Base-by-base conservation (phyloP, 164 flowering plant species). In the Vitis labrusca region DNA sequence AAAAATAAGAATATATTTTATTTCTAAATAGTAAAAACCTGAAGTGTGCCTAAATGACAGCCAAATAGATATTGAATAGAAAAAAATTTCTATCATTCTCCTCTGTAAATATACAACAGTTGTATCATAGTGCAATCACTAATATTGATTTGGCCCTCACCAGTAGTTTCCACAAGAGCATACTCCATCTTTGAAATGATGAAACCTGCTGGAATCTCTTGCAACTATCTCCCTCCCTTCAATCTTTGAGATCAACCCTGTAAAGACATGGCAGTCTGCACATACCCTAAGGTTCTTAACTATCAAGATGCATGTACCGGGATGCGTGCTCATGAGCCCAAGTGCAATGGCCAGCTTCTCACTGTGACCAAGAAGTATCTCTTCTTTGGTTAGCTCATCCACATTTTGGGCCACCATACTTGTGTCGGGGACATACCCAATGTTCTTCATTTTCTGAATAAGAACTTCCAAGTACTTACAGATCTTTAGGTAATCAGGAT, bases 271-370 rank as follows among this genome's bases (percentile, higher is more conserved):
- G 57, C 86, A 83, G 64, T 83, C 86, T 23, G 58, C 49, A 69
- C 86, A 83, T 16, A 82, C 75, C 73, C 85, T 71, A 23, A 80
- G 83, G 70, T 85, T 83, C 83, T 83, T 85, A 50, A 80, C 81
- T 11, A 85, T 70, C 17, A 72, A 61, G 54, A 85, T 69, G 10
- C 32, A 71, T 6, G 77, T 47, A 13, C 82, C 74, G 1, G 76
- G 76, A 6, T 78, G 69, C 1, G 83, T 80, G 64, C 78, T 75
- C 23, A 85, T 72, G 23, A 85, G 80, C 62, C 85, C 86, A 37
- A 76, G 70, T 37, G 61, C 82, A 63, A 85, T 73, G 11, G 85
- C 88, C 19, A 83, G 75, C 57, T 80, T 83, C 77, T 85, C 84
- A 10, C 89, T 82, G 66, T 83, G 89, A 32, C 69, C 74, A 3